Percentiles rank a stretch among this genome's conserved stretches.
These are phyloP conservation scores for Aspergillus chevalieri DNA, from an alignment of 2,329 filamentous ascomycete species.

Conservation along the genomic window DNA sequence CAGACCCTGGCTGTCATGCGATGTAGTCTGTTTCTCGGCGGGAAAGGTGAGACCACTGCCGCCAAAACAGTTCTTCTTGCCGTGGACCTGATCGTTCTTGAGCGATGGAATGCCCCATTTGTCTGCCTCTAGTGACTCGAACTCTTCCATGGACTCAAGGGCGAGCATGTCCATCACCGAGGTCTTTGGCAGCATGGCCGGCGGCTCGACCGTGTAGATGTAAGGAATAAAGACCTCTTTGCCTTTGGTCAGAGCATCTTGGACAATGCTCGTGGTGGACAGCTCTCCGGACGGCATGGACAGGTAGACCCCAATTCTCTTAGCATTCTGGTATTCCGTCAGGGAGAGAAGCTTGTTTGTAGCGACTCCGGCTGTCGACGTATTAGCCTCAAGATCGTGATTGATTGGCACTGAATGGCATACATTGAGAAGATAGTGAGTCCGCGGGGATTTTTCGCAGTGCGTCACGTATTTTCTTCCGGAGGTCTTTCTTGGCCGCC, in stretches of 20 bases:
- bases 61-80: constrained; percentile 68
- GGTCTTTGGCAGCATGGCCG: constrained; percentile 39
- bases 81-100: constrained; percentile 55
- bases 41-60: constrained; percentile 42
- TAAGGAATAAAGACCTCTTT: constrained; percentile 92
- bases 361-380: constrained; percentile 54
- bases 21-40: constrained; percentile 10
- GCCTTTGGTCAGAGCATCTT: constrained; percentile 66
- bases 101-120: constrained; percentile 94
- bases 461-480: constrained; percentile 61
- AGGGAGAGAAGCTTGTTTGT: constrained; percentile 61
- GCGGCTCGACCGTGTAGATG: constrained; percentile 57
- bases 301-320: constrained; percentile 75
- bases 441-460: constrained; percentile 59
- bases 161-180: constrained; percentile 96
- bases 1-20: constrained; percentile 42
- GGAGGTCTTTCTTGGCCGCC: constrained; percentile 69
- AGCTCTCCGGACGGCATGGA: constrained; percentile 88
- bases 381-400: constrained; percentile 15
- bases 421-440: constrained; percentile 64
- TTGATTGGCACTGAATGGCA: constrained; percentile 7
- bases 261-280: constrained; percentile 74
- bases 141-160: constrained; percentile 67
- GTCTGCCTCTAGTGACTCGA: constrained; percentile 68
- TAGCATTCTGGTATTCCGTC: constrained; percentile 68